phyloP scores from a whole-genome alignment of 495 filamentous ascomycete genomes.

The Penicillium maclennaniae region DNA sequence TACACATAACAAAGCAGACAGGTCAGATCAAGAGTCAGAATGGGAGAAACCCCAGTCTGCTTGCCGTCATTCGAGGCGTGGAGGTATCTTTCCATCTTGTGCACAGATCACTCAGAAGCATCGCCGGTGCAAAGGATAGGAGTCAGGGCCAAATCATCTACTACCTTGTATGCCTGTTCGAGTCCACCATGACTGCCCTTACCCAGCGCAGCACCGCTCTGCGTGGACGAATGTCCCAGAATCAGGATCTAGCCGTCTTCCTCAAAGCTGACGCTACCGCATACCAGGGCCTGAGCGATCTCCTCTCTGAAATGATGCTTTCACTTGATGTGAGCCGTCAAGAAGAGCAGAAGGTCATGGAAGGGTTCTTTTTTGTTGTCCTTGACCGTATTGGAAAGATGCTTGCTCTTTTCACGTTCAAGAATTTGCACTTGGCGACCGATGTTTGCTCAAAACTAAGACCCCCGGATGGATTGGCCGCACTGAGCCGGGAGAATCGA shows the following conservation, averaged over 20 bases:
- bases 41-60: slow-evolving; percentile 12
- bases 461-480: slow-evolving; percentile 28
- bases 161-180: slow-evolving; percentile 39
- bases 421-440: slow-evolving; percentile 23
- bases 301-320: slow-evolving; percentile 29
- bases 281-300: slow-evolving; percentile 13
- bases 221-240: background rate
- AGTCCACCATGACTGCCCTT: slow-evolving; percentile 32
- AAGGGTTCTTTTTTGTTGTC: slow-evolving; percentile 36
- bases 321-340: slow-evolving; percentile 21
- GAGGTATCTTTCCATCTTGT: slow-evolving; percentile 25
- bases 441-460: slow-evolving; percentile 23
- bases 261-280: slow-evolving; percentile 21
- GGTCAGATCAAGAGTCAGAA: background rate
- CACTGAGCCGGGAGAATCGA: slow-evolving; percentile 17
- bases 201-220: slow-evolving; percentile 25
- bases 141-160: slow-evolving; percentile 29
- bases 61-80: slow-evolving; percentile 15
- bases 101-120: slow-evolving; percentile 31
- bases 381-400: slow-evolving; percentile 36
- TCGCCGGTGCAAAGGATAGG: slow-evolving; percentile 17
- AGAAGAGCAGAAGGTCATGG: slow-evolving; percentile 31
- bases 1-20: background rate
- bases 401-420: slow-evolving; percentile 38
- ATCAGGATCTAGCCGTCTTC: slow-evolving; percentile 3